Evolutionary conservation across 148 eudicot species (phyloP), one percentile per base, ranked within the genome.

Genomic region (Arbutus unedo): DNA sequence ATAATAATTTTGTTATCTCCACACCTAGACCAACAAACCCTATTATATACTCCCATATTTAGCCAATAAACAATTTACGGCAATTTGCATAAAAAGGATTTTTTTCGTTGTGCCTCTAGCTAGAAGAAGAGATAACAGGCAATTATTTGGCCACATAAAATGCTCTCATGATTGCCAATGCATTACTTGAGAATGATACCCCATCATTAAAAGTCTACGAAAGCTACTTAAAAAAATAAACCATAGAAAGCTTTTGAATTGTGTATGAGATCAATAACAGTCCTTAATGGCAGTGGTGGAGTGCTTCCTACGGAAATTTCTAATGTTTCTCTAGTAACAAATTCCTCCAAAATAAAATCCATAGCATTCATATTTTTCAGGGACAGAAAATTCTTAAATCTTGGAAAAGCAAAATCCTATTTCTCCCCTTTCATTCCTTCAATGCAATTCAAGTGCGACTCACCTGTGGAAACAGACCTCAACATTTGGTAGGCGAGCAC

Each of bases 401-500:
- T 68, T 41, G 25, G 18, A 75, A 38, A 38, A n/a, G 50, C 10
- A 49, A 56, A 49, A 49, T 21, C 71, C 56, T 49, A 25, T 57
- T 45, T 18, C 8, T 38, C 18, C 74, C 73, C 15, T 47, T 60
- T 43, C 53, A 68, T 23, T 79, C 7, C 10, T 43, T 75, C 5
- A 38, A 55, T 66, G 62, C 19, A 9, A 57, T 14, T 41, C 23
- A 38, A 60, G 51, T 70, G 5, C 19, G 43, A 85, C 90, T 89
- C 82, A 94, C 99, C 97, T 91, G 59, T 94, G 99, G 89, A 97
- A 97, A 87, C 97, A 97, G 80, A 94, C 84, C 81, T 93, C 92
- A 55, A 91, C 84, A 76, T 80, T 88, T 77, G 94, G 92, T 38
- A 74, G 83, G 59, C 82, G 90, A 43, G 83, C 83, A 87, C 87